Evolutionary conservation across 192 early-diverging fungal genomes (phyloP).

Genomic region (Lobosporangium transversale): DNA sequence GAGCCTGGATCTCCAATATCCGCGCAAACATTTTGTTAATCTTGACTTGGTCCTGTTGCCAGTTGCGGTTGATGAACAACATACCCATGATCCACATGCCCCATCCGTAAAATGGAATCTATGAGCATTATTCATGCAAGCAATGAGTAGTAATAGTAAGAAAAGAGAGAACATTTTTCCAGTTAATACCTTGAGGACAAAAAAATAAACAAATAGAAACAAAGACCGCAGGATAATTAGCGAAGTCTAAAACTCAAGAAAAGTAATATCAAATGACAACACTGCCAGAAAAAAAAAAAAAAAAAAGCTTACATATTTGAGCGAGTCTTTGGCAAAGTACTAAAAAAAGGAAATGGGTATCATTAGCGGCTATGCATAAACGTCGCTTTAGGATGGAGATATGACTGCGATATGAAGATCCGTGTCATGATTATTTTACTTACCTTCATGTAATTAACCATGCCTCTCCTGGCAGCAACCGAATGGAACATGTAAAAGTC

Average conservation of each 20-base stretch:
- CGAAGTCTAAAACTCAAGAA: too few species aligned
- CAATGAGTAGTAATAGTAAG: too few species aligned
- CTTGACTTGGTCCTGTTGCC: conserved; percentile 62
- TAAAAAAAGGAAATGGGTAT: conserved; percentile 15
- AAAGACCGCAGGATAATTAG: too few species aligned
- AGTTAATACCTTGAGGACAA: too few species aligned
- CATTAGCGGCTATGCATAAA: background rate
- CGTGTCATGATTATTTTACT: too few species aligned
- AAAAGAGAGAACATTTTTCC: too few species aligned
- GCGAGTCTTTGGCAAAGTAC: conserved; percentile 71
- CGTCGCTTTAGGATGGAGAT: background rate
- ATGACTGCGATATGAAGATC: background rate
- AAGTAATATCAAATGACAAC: background rate
- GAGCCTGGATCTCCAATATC: conserved; percentile 60
- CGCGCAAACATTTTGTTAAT: conserved; percentile 61
- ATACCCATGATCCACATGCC: conserved; percentile 73
- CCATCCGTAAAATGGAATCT: conserved; percentile 71
- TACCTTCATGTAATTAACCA: conserved; percentile 66
- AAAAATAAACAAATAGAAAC: background rate
- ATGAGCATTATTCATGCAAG: too few species aligned
- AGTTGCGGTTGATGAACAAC: conserved; percentile 66
- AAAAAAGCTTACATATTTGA: conserved; percentile 60
- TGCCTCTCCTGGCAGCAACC: conserved; percentile 58
- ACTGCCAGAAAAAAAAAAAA: background rate
- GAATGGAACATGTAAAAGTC: conserved; percentile 69